Conservation (phyloP, 805 yeast genomes). For the Saccharomycopsis sp. region DNA sequence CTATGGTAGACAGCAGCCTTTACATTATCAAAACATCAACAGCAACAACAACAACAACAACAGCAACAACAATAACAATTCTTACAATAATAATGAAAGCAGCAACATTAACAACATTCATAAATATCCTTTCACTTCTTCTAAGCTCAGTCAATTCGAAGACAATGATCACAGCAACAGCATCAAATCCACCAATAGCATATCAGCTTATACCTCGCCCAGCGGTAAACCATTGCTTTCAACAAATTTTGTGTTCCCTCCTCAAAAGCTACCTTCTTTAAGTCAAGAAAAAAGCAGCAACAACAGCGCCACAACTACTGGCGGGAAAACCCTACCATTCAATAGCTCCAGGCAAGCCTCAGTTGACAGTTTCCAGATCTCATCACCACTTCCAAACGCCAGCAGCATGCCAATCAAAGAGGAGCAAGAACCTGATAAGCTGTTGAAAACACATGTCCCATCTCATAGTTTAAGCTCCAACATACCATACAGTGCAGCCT, state of each 20-base stretch:
- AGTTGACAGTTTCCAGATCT: not conserved
- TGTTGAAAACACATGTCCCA: not conserved
- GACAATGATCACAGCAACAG: slow-evolving; percentile 11
- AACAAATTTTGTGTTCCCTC: slow-evolving; percentile 19
- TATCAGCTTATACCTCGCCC: no score
- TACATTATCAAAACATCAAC: no score
- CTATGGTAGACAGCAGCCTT: no score
- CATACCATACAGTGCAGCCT: slow-evolving; percentile 21
- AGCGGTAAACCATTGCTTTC: slow-evolving; percentile 5
- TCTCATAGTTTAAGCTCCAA: slow-evolving; percentile 2
- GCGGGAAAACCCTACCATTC: not conserved
- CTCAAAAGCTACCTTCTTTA: slow-evolving; percentile 14
- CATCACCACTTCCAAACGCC: slow-evolving; percentile 1
- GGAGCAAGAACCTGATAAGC: not conserved
- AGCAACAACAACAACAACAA: slow-evolving; percentile 1
- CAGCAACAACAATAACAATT: slow-evolving; percentile 3
- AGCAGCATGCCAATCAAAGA: not conserved
- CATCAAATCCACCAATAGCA: slow-evolving; percentile 16
- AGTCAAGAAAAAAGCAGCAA: not conserved
- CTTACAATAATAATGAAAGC: not conserved
- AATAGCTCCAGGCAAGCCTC: not conserved
- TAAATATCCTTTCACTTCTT: no score
- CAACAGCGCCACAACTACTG: not conserved
- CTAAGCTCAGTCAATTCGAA: not conserved
- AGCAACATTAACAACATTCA: slow-evolving; percentile 8